These are phyloP conservation scores for Sisymbrium irio DNA, from an alignment of 345 rosid species.

Conservation along the genomic window DNA sequence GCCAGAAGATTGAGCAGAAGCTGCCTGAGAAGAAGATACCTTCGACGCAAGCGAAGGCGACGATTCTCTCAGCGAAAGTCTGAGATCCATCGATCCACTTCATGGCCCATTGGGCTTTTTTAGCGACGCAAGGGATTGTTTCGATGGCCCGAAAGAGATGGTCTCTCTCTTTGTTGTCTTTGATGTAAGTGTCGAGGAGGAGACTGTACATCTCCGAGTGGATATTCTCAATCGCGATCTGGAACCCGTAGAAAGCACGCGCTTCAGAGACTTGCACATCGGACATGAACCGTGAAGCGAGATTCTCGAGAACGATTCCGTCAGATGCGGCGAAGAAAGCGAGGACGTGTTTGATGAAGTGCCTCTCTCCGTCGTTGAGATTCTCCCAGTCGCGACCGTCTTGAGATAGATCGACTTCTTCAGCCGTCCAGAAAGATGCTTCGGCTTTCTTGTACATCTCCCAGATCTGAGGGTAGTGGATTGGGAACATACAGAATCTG, in stretches of 20 bases:
- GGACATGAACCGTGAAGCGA: conserved; percentile 85
- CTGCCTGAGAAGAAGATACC: conserved; percentile 95
- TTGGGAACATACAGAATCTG: conserved; percentile 95
- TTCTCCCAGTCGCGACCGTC: conserved; percentile 79
- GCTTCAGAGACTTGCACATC: conserved; percentile 94
- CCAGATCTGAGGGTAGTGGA: conserved; percentile 88
- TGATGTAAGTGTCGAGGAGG: conserved; percentile 85
- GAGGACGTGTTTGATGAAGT: conserved; percentile 85
- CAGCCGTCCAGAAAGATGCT: conserved; percentile 98
- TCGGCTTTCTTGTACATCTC: conserved; percentile 98
- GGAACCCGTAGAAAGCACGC: conserved; percentile 96
- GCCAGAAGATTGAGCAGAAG: conserved; percentile 91
- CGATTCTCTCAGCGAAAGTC: conserved; percentile 67
- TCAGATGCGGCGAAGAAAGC: conserved; percentile 98
- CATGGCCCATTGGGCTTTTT: conserved; percentile 76
- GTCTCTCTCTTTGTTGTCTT: conserved; percentile 56
- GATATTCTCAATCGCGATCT: conserved; percentile 92
- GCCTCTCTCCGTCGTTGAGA: conserved; percentile 68
- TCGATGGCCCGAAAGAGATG: conserved; percentile 68
- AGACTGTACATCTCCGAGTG: conserved; percentile 98
- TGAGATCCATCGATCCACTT: conserved; percentile 82
- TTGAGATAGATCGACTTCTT: conserved; percentile 89
- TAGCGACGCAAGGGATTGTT: conserved; percentile 73
- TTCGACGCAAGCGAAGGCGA: conserved; percentile 93
- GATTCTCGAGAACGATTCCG: conserved; percentile 87